Percentiles rank a stretch among this genome's conserved stretches.
phyloP scores from a whole-genome alignment of 1,284 basidiomycete species.

The Apiotrichum porosum region DNA sequence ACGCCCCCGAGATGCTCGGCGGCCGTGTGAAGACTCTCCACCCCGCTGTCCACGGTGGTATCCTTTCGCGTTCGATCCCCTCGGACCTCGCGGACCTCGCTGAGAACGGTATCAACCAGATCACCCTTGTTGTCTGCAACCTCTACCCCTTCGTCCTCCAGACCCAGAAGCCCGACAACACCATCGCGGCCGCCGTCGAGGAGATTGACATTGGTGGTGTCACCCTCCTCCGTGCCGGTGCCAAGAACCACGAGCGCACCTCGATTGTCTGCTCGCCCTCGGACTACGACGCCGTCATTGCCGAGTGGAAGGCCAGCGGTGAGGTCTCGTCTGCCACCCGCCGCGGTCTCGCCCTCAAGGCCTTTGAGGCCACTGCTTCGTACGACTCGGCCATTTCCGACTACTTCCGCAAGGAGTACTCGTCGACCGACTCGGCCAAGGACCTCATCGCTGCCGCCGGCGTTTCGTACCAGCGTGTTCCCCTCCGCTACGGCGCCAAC shows the following conservation, averaged over 20 bases:
- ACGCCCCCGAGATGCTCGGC: slow-evolving; percentile 99
- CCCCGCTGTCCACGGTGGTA: slow-evolving; percentile 96
- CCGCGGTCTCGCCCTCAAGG: slow-evolving; percentile 86
- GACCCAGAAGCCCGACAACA: slow-evolving; percentile 81
- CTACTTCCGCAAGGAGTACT: slow-evolving; percentile 96
- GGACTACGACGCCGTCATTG: slow-evolving; percentile 84
- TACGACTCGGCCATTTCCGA: slow-evolving; percentile 95
- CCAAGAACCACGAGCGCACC: slow-evolving; percentile 96
- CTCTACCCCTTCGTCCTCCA: slow-evolving; percentile 95
- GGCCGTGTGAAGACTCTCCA: slow-evolving; percentile 99
- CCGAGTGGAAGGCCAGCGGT: slow-evolving; percentile 63
- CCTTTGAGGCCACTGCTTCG: slow-evolving; percentile 90
- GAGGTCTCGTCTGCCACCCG: slow-evolving; percentile 67
- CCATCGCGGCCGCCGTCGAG: slow-evolving; percentile 87
- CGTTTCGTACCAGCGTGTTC: slow-evolving; percentile 70
- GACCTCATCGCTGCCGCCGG: slow-evolving; percentile 59
- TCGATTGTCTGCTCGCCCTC: slow-evolving; percentile 86
- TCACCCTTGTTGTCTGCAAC: slow-evolving; percentile 96
- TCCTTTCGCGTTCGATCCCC: slow-evolving; percentile 79
- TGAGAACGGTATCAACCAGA: slow-evolving; percentile 76
- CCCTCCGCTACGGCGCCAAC: slow-evolving; percentile 93
- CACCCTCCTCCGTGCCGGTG: slow-evolving; percentile 92
- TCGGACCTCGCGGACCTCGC: slow-evolving; percentile 79
- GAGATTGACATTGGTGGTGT: slow-evolving; percentile 99
- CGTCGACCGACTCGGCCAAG: slow-evolving; percentile 64